These are phyloP conservation scores for Aspergillus sclerotialis DNA, from an alignment of 2,329 filamentous ascomycete species.

Conservation along the genomic window DNA sequence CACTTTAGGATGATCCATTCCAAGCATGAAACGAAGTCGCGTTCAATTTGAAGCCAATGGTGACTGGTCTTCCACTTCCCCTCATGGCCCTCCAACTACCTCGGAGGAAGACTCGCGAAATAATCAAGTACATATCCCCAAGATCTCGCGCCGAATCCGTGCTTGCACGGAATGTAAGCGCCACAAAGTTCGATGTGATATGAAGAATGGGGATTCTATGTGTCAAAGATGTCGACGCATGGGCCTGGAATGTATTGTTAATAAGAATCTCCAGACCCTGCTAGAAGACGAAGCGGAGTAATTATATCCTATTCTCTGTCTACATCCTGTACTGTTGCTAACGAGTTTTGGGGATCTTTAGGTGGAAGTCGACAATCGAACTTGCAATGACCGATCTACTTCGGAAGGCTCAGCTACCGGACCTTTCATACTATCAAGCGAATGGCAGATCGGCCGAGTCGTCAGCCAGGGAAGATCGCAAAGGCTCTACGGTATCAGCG, in stretches of 20 bases:
- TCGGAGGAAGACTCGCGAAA: slow-evolving; percentile 23
- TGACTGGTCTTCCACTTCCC: slow-evolving; percentile 27
- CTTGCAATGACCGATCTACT: slow-evolving; percentile 32
- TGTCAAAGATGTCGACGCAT: slow-evolving; percentile 46
- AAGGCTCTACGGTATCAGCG: slow-evolving; percentile 26
- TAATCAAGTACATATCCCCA: slow-evolving; percentile 25
- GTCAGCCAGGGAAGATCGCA: slow-evolving; percentile 23
- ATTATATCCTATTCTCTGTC: slow-evolving; percentile 10
- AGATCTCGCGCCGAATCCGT: slow-evolving; percentile 39
- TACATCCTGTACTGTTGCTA: slow-evolving; percentile 9
- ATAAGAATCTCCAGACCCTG: slow-evolving; percentile 46
- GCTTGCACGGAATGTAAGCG: slow-evolving; percentile 49
- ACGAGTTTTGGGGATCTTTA: slow-evolving; percentile 8
- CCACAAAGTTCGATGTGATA: slow-evolving; percentile 50
- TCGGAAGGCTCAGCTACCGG: slow-evolving; percentile 29
- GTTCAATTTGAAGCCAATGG: slow-evolving; percentile 32
- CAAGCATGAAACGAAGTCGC: slow-evolving; percentile 31
- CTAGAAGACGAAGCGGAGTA: slow-evolving; percentile 44
- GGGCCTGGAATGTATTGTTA: slow-evolving; percentile 44
- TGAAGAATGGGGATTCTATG: slow-evolving; percentile 41
- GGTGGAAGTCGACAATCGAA: slow-evolving; percentile 34
- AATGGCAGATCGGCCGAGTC: slow-evolving; percentile 22
- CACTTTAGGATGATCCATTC: background rate
- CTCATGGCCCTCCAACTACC: slow-evolving; percentile 16
- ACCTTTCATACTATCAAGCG: slow-evolving; percentile 32